Base-by-base conservation (phyloP, 768 basidiomycete species). In the Imleria badia region DNA sequence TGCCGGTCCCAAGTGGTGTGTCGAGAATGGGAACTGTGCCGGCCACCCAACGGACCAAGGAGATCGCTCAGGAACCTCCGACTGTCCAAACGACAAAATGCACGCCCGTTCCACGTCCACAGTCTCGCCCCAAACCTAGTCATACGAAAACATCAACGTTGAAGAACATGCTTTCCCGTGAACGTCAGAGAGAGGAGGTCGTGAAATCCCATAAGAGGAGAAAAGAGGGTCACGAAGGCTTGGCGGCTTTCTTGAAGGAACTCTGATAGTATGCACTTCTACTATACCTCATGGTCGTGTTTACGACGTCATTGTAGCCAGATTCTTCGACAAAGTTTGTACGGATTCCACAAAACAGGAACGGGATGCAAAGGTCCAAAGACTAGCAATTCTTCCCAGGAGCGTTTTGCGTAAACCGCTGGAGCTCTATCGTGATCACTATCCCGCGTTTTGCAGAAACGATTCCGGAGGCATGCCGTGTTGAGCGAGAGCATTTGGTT, bases 101-200 rank as follows among this genome's bases (percentile, higher is more conserved):
- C 54, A 13, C 30, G n/a, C 33, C 59, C n/a, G 19, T 26, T 9
- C 48, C 36, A 35, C 34, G n/a, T 38, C 55, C 64, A 6, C 79
- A 74, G 49, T 51, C 72, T 9, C 75, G 77, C 11, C 65, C 73
- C 12, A 87, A 86, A 69, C 22, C 51, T 6, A 44, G 35, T 36
- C 48, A 48, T 33, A 12, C 49, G 4, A 67, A 59, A 67, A 81
- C 78, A 60, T 68, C 78, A 1, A 78, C 78, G 11, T 64, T 91
- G 39, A 86, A 83, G 65, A 78, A 82, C 40, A 78, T 91, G 75
- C 74, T 91, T 33, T 78, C 78, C 26, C 79, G 81, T 38, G 87
- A 85, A 57, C 81, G 78, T 60, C 75, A 80, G 63, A 72, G 73
- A 46, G 74, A 72, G 60, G 69, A 71, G 66, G 61, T 58, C 52